Conservation (phyloP, 768 basidiomycete genomes). For the Coprinellus micaceus region DNA sequence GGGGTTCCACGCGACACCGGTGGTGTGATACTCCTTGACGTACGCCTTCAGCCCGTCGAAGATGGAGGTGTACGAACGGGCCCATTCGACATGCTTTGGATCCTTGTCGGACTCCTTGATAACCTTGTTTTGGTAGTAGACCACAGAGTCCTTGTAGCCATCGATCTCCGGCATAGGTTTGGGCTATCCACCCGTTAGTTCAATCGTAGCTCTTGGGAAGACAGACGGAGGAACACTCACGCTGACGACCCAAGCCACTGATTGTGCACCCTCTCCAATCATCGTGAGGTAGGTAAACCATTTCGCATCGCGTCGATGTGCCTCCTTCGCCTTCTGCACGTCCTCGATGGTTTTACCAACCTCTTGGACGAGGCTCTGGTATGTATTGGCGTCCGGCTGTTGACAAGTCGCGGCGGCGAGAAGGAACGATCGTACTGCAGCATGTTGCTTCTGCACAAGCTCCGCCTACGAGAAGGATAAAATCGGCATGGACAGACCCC, state of each 20-base stretch:
- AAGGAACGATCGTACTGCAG: conserved; percentile 66
- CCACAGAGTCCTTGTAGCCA: conserved; percentile 80
- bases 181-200: conserved; percentile 37
- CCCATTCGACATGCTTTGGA: conserved; percentile 86
- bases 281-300: conserved; percentile 80
- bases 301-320: conserved; percentile 72
- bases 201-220: not conserved
- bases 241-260: conserved; percentile 82
- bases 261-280: conserved; percentile 77
- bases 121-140: conserved; percentile 86
- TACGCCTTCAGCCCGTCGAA: conserved; percentile 82
- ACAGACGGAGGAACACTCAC: conserved; percentile 35
- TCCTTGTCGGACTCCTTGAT: conserved; percentile 93
- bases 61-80: conserved; percentile 60
- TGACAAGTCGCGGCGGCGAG: conserved; percentile 66
- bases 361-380: conserved; percentile 59
- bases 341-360: conserved; percentile 70
- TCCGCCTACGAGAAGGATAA: conserved; percentile 45
- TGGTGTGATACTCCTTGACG: conserved; percentile 78
- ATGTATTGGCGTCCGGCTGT: conserved; percentile 65
- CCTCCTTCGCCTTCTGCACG: conserved; percentile 79
- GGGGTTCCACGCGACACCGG: conserved; percentile 86
- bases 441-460: conserved; percentile 64
- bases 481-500: not conserved
- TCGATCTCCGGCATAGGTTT: conserved; percentile 79